Conservation (phyloP, 768 basidiomycete species). For the Mycena leptocephala region DNA sequence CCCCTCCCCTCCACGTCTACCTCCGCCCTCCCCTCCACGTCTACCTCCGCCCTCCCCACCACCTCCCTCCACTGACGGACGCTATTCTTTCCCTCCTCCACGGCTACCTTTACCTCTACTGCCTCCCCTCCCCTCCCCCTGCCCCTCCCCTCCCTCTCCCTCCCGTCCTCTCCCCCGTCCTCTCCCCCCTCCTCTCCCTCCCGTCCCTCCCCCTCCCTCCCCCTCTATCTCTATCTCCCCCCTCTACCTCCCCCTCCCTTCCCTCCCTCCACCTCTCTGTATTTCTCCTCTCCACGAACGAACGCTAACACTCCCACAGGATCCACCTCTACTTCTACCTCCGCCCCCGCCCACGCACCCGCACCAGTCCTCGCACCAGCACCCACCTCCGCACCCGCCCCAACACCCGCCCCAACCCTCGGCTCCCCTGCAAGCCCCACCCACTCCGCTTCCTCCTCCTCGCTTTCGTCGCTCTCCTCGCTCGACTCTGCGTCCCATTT, state of each 20-base stretch:
- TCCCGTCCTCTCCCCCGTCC: no score
- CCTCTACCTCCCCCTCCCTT: neutral
- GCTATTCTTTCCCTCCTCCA: slow-evolving; percentile 17
- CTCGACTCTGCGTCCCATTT: no score
- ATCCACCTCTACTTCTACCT: neutral
- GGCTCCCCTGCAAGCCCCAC: no score
- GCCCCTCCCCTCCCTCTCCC: slow-evolving; percentile 38
- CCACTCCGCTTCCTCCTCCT: no score
- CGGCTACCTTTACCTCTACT: no score
- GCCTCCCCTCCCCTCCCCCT: neutral
- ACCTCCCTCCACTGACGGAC: slow-evolving; percentile 33
- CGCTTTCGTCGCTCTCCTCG: no score
- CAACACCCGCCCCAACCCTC: neutral
- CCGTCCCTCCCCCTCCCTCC: neutral
- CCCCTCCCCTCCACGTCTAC: neutral
- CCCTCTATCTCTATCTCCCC: neutral
- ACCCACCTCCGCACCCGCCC: no score
- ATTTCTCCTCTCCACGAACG: neutral
- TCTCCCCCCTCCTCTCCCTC: neutral
- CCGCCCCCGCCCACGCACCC: no score
- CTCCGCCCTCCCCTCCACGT: slow-evolving; percentile 12
- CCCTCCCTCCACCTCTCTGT: neutral
- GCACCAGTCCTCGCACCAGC: no score
- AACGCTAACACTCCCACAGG: no score
- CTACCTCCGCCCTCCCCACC: slow-evolving; percentile 39